Percentiles rank a stretch among this genome's conserved stretches.
Conservation (phyloP, 306 rosid species). For the Adenanthera pavonina region DNA sequence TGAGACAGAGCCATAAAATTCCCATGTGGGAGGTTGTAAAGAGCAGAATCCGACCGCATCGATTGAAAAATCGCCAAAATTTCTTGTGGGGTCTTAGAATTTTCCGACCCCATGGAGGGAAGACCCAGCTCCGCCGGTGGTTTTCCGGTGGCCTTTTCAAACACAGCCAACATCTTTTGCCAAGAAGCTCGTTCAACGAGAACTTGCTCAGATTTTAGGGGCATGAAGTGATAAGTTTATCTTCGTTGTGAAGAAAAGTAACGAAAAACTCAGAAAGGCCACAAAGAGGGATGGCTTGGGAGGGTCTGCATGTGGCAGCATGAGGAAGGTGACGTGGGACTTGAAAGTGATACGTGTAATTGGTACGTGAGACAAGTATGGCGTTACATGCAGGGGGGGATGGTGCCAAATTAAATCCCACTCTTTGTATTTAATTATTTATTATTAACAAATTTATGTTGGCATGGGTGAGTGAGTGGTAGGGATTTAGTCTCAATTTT, state of each 20-base stretch:
- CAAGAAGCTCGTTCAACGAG: not conserved
- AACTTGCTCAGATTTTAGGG: not conserved
- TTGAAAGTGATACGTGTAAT: slow-evolving; percentile 43
- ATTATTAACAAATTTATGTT: no score
- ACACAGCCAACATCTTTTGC: slow-evolving; percentile 58
- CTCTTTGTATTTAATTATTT: no score
- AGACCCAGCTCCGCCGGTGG: slow-evolving; percentile 63
- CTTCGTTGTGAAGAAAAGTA: not conserved
- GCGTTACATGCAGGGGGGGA: slow-evolving; percentile 35
- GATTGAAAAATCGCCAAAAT: slow-evolving; percentile 45
- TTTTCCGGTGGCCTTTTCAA: slow-evolving; percentile 55
- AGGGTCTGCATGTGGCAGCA: slow-evolving; percentile 48
- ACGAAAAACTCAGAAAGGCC: not conserved
- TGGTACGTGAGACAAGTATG: slow-evolving; percentile 1
- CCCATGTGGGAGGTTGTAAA: slow-evolving; percentile 53
- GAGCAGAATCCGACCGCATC: slow-evolving; percentile 41
- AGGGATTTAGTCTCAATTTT: no score
- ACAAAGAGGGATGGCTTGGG: slow-evolving; percentile 29
- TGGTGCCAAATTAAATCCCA: slow-evolving; percentile 11
- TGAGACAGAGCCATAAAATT: slow-evolving; percentile 62
- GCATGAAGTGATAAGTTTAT: not conserved
- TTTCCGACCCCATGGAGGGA: slow-evolving; percentile 41
- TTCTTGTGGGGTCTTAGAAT: slow-evolving; percentile 46
- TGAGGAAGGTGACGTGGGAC: slow-evolving; percentile 4
- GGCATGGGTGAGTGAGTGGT: no score